These are phyloP conservation scores for Phyllosticta citrichinensis DNA, from an alignment of 2,329 filamentous ascomycete species.

Conservation along the genomic window DNA sequence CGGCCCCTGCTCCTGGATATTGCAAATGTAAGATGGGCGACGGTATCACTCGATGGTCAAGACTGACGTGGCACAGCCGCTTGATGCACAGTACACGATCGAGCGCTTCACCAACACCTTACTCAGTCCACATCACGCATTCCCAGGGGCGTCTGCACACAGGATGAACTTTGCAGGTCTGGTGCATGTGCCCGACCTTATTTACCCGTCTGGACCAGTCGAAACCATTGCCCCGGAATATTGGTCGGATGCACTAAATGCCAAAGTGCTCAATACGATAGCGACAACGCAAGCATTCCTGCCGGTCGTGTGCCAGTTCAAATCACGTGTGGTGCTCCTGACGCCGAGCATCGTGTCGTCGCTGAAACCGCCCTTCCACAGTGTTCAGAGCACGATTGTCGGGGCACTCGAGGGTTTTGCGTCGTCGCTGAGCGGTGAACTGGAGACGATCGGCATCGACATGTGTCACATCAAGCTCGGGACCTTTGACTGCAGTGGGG, in stretches of 20 bases:
- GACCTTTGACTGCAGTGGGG: conserved; percentile 72
- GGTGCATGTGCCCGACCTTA: conserved; percentile 68
- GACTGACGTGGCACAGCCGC: conserved; percentile 42
- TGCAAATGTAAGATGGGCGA: conserved; percentile 52
- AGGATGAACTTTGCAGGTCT: conserved; percentile 68
- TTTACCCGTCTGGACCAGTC: conserved; percentile 73
- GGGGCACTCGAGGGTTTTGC: conserved; percentile 81
- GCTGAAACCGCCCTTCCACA: conserved; percentile 69
- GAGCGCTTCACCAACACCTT: conserved; percentile 63
- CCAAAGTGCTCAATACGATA: conserved; percentile 81
- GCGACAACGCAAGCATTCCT: conserved; percentile 82
- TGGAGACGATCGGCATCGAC: conserved; percentile 63
- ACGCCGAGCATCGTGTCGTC: conserved; percentile 74
- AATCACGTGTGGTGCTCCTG: conserved; percentile 62
- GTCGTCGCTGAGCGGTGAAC: conserved; percentile 67
- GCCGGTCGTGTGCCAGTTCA: conserved; percentile 40
- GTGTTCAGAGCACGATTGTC: conserved; percentile 76
- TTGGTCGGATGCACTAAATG: conserved; percentile 86
- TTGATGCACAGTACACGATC: conserved; percentile 57
- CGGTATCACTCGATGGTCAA: conserved; percentile 4
- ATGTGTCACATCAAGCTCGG: conserved; percentile 86
- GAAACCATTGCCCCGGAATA: conserved; percentile 74
- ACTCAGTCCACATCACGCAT: conserved; percentile 63
- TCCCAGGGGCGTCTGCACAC: conserved; percentile 65
- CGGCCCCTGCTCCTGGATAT: conserved; percentile 74